Base-by-base conservation (phyloP, 176 grass and related monocot species). In the Chrysopogon serrulatus region DNA sequence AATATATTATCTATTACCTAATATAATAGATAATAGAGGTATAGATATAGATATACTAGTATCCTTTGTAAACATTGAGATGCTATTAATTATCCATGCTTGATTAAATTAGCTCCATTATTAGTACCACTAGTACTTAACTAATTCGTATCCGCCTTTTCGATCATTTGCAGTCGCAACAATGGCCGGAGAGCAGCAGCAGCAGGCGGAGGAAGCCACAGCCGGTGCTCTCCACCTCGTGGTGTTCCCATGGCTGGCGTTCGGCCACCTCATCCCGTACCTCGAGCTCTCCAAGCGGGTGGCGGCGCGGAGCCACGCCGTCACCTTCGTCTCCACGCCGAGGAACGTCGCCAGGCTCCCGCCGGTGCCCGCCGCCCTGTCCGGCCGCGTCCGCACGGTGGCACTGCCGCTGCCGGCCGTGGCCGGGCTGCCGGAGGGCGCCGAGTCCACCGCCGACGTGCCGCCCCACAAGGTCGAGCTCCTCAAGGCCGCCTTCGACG, bases 171-270 rank as follows among this genome's bases (percentile, higher is more conserved):
- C 34, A 35, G 4, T 35, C 34, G 34, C 34, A 41, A 41, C 40
- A 41, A 41, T 41, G 40, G 40, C 40, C 8, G 40, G 5, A 10
- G 8, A 6, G 9, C 8, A 41, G 40, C 40, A 39, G 36, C 36
- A 39, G 36, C 36, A 39, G 36, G 36, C 3, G 36, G 36, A 41
- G 9, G 40, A 41, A 41, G 6, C 40, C 40, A 8, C 40, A 6
- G 40, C 40, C 40, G 9, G 57, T 37, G 15, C 59, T 10, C 81
- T 74, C 19, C 81, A 65, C 56, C 14, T 83, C 54, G 70, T 74
- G 37, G 68, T 74, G 49, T 74, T 83, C 69, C 81, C 81, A 73
- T 83, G 80, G 80, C 68, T 71, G 14, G 69, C 81, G 23, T 83
- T 83, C 10, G 54, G 80, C 36, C 80, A 83, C 34, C 13, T 56